Evolutionary conservation across 2,329 filamentous ascomycete genomes (phyloP).

Genomic region (Grosmannia huntii): DNA sequence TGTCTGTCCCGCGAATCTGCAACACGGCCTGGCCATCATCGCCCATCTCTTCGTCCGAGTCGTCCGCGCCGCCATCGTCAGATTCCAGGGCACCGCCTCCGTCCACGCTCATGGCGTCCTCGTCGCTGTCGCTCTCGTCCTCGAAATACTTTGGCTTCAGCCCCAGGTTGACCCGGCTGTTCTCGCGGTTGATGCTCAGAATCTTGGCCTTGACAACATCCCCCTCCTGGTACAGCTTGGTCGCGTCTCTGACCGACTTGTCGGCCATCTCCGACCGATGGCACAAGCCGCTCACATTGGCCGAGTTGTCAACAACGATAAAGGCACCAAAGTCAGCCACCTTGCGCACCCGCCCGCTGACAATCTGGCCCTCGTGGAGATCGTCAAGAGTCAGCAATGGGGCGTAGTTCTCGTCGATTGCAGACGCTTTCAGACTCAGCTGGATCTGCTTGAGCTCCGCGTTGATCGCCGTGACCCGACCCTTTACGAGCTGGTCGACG

Average conservation of each 20-base stretch:
- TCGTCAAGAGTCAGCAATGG: conserved; percentile 64
- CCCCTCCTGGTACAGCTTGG: conserved; percentile 77
- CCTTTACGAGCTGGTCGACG: conserved; percentile 80
- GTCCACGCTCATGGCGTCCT: conserved; percentile 24
- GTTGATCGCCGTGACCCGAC: conserved; percentile 67
- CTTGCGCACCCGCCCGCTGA: conserved; percentile 85
- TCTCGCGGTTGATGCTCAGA: conserved; percentile 60
- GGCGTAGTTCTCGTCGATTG: conserved; percentile 60
- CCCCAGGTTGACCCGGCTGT: conserved; percentile 74
- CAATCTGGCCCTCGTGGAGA: conserved; percentile 62
- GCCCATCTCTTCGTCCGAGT: conserved; percentile 36
- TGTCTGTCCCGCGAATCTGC: conserved; percentile 31
- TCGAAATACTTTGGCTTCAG: conserved; percentile 86
- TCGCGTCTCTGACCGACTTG: conserved; percentile 67
- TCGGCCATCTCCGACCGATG: conserved; percentile 90
- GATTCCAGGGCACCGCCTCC: conserved; percentile 33
- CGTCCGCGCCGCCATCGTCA: conserved; percentile 29
- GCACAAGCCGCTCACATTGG: conserved; percentile 84
- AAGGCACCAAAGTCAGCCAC: conserved; percentile 95
- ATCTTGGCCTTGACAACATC: conserved; percentile 90
- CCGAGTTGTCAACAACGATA: conserved; percentile 74
- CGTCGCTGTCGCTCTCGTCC: conserved; percentile 27
- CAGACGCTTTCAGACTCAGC: conserved; percentile 76
- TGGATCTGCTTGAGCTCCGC: conserved; percentile 57
- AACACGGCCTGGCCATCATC: conserved; percentile 30